A percentile compares a stretch with the other conserved stretches of the same genome.
These are phyloP conservation scores for Colletotrichum paranaense DNA, from an alignment of 2,329 filamentous ascomycete species.

Conservation along the genomic window DNA sequence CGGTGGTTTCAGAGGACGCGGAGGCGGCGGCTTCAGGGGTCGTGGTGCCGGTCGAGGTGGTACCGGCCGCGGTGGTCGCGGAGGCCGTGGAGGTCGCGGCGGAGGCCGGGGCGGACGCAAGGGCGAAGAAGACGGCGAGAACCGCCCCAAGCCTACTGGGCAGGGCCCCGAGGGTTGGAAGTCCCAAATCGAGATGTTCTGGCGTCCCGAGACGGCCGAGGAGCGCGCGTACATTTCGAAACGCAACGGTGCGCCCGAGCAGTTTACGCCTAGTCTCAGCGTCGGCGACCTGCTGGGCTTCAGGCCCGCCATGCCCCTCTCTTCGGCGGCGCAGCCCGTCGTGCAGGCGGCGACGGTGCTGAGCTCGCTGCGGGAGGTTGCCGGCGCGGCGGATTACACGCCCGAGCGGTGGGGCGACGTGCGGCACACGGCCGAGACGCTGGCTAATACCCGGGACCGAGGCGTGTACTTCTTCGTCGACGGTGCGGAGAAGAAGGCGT, in stretches of 20 bases:
- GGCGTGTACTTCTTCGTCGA: constrained; percentile 36
- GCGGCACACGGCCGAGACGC: not conserved
- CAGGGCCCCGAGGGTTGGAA: too few relatives aligned
- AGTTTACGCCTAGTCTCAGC: constrained; percentile 48
- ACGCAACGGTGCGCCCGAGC: constrained; percentile 37
- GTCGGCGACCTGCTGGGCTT: constrained; percentile 47
- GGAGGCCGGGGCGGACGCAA: constrained; percentile 38
- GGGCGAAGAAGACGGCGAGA: constrained; percentile 29
- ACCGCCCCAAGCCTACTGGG: too few relatives aligned
- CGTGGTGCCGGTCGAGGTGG: constrained; percentile 36
- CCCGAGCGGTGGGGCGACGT: not conserved
- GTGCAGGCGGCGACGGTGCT: constrained; percentile 43
- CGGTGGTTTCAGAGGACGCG: constrained; percentile 11
- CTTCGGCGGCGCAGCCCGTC: constrained; percentile 28
- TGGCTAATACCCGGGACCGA: not conserved
- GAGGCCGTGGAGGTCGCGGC: constrained; percentile 20
- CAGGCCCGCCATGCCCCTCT: constrained; percentile 46
- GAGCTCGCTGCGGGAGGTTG: constrained; percentile 49
- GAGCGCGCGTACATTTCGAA: constrained; percentile 42
- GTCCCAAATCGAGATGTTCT: constrained; percentile 19
- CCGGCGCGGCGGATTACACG: constrained; percentile 41
- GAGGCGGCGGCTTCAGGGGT: constrained; percentile 37
- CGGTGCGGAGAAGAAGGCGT: constrained; percentile 38
- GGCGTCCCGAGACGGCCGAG: constrained; percentile 38
- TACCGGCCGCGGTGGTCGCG: constrained; percentile 21